Conservation (phyloP, 1,139 yeast genomes). For the Lodderomyces pseudojiufengensis region DNA sequence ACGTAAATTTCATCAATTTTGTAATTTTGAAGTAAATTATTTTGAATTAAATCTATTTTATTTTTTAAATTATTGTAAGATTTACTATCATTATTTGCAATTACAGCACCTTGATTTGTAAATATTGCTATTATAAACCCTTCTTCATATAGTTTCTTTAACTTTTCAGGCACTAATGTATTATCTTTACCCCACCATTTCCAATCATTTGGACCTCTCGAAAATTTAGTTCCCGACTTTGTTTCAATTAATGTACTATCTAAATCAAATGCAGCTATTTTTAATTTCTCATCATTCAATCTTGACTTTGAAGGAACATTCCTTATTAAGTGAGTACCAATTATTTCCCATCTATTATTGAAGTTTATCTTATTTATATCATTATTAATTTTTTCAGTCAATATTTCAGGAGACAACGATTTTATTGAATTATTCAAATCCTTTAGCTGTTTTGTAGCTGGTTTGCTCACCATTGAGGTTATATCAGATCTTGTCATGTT, state of each 20-base stretch:
- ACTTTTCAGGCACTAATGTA: slow-evolving; percentile 22
- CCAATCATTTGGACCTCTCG: slow-evolving; percentile 67
- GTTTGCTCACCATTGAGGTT: slow-evolving; percentile 6
- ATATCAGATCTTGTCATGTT: slow-evolving; percentile 5
- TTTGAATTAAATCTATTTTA: slow-evolving; percentile 32
- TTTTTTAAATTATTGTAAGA: slow-evolving; percentile 46
- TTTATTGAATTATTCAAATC: neutral
- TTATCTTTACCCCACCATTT: slow-evolving; percentile 43
- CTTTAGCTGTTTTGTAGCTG: slow-evolving; percentile 1
- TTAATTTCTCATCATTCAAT: slow-evolving; percentile 14
- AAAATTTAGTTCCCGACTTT: slow-evolving; percentile 53
- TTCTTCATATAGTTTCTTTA: slow-evolving; percentile 21
- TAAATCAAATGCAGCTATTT: slow-evolving; percentile 70
- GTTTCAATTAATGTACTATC: slow-evolving; percentile 70
- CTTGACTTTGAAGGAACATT: slow-evolving; percentile 23
- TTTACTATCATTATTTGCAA: slow-evolving; percentile 42
- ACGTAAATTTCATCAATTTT: slow-evolving; percentile 38
- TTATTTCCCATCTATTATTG: slow-evolving; percentile 23
- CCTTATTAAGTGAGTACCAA: slow-evolving; percentile 34
- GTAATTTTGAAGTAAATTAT: slow-evolving; percentile 7
- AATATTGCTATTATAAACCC: slow-evolving; percentile 58
- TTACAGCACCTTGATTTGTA: slow-evolving; percentile 80
- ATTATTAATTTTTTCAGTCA: slow-evolving; percentile 3
- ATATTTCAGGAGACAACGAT: neutral
- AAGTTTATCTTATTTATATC: slow-evolving; percentile 1